Conservation (phyloP, 306 rosid genomes). For the Luffa acutangula region DNA sequence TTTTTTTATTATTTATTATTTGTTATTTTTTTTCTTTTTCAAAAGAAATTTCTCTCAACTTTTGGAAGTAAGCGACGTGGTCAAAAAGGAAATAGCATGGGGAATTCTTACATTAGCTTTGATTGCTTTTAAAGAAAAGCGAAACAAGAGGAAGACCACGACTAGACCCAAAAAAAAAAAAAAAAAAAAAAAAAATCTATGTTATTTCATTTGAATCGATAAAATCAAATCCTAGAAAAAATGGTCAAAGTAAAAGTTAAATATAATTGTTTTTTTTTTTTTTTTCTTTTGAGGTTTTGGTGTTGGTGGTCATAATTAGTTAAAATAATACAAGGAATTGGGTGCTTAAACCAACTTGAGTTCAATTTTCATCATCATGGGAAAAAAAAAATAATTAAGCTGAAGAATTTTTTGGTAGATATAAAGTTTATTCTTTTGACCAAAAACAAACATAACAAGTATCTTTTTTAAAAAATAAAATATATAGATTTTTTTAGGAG, state of each 20-base stretch:
- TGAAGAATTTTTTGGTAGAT: not conserved
- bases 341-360: conserved; percentile 1
- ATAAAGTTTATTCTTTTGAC: conserved; percentile 2
- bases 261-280: not conserved
- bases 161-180: not conserved
- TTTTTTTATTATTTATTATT: not conserved
- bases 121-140: not conserved
- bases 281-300: not conserved
- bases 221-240: not conserved
- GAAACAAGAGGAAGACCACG: not conserved
- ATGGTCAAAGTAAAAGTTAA: not conserved
- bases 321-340: not conserved
- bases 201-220: not conserved
- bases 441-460: not conserved
- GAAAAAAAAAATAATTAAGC: not conserved
- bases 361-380: not conserved
- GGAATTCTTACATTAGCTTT: not conserved
- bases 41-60: not conserved
- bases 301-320: not conserved
- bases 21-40: not conserved
- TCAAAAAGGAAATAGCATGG: not conserved
- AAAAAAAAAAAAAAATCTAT: not conserved
- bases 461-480: not conserved
- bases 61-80: not conserved
- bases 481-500: not conserved